Percentiles rank a stretch among this genome's conserved stretches.
These are phyloP conservation scores for Aspergillus homomorphus DNA, from an alignment of 495 filamentous ascomycete species.

Conservation along the genomic window DNA sequence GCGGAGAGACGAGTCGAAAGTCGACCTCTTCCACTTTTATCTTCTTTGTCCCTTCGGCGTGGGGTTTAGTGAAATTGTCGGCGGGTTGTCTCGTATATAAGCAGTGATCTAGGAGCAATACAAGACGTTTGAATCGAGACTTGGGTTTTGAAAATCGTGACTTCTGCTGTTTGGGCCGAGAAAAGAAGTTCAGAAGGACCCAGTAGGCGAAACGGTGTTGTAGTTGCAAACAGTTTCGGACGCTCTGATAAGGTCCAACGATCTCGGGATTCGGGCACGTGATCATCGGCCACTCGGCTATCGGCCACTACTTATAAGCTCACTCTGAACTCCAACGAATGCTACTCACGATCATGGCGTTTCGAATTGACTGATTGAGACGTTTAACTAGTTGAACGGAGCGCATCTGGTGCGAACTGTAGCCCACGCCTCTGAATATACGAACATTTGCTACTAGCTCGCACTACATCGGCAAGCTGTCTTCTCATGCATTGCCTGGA, in stretches of 20 bases:
- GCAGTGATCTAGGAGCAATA: background rate
- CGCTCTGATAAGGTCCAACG: background rate
- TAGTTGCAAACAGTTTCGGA: background rate
- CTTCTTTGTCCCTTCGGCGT: background rate
- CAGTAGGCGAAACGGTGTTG: background rate
- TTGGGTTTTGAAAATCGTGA: background rate
- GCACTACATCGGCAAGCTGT: too few species aligned
- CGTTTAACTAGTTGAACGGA: too few species aligned
- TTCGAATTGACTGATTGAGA: too few species aligned
- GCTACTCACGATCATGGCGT: too few species aligned
- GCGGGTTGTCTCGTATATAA: background rate
- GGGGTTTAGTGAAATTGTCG: background rate
- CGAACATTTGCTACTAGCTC: too few species aligned
- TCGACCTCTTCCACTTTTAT: background rate
- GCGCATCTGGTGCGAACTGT: too few species aligned
- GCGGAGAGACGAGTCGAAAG: background rate
- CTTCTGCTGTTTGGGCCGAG: background rate
- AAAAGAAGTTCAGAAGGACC: background rate
- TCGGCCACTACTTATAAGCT: background rate
- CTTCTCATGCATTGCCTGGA: too few species aligned
- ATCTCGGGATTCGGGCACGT: background rate
- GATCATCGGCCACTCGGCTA: background rate
- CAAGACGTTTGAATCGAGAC: background rate
- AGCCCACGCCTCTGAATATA: too few species aligned
- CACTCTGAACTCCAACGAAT: too few species aligned